A percentile compares a stretch with the other conserved stretches of the same genome.
Conservation (phyloP, 78 protist genomes). For the Chrysochromulina parva region DNA sequence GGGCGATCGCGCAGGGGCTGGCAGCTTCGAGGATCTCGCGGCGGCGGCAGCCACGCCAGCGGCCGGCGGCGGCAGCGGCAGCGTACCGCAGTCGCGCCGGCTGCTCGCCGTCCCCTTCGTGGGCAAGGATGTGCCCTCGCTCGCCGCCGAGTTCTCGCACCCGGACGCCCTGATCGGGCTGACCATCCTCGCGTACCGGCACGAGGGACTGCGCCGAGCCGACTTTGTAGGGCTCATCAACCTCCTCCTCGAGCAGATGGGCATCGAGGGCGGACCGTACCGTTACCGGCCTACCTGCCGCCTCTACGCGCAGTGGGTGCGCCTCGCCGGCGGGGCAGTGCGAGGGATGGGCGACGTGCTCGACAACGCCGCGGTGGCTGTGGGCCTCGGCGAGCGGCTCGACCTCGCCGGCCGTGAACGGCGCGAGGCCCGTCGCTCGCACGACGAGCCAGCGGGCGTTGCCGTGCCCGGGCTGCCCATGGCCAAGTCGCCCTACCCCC, state of each 20-base stretch:
- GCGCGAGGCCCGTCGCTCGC: too few relatives aligned
- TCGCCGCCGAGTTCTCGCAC: conserved; percentile 59
- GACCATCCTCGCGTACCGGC: conserved; percentile 59
- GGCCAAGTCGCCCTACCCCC: too few relatives aligned
- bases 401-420: too few relatives aligned
- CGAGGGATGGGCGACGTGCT: background rate
- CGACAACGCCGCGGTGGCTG: background rate
- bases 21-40: too few relatives aligned
- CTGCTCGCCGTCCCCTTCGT: conserved; percentile 77
- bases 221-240: conserved; percentile 26
- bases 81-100: conserved; percentile 46
- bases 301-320: conserved; percentile 13
- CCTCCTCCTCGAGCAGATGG: conserved; percentile 23
- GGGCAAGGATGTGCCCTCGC: conserved; percentile 79
- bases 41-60: too few relatives aligned
- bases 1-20: too few relatives aligned
- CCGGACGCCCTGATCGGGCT: conserved; percentile 71
- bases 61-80: too few relatives aligned
- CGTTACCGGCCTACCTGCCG: conserved; percentile 38
- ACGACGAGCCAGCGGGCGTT: too few relatives aligned
- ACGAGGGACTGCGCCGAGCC: conserved; percentile 46
- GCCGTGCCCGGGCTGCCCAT: too few relatives aligned
- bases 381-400: background rate
- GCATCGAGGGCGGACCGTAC: conserved; percentile 49
- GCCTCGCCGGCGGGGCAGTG: conserved; percentile 32